Evolutionary conservation across 768 basidiomycete species (phyloP), one percentile per base, ranked within the genome.

Genomic region (Serendipita sp.): DNA sequence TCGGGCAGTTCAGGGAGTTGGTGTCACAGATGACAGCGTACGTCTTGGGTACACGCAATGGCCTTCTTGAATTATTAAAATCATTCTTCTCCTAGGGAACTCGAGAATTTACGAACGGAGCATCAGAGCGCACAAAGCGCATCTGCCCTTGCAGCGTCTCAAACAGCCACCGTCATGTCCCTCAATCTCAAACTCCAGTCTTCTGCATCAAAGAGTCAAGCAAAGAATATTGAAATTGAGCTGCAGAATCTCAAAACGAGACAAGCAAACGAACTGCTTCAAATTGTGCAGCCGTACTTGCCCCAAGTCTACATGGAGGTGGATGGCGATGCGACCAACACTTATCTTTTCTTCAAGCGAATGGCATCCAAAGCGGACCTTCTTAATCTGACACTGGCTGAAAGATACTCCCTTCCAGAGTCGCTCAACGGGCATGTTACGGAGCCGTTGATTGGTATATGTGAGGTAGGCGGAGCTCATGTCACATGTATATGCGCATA

Each of bases 141-240:
- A 72, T 89, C 89, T 2, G 86, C 88, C 1, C 83, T 84, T 0
- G 88, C 91, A 15, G 86, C 83, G 13, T 89, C 86, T 1, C 93
- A 97, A 70, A 88, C 90, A 0, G 94, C 94, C 2, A 88, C 89
- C 2, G 86, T 97, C 79, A 85, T 98, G 80, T 91, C 92, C 52
- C 78, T 96, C 63, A 98, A 97, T 73, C 81, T 96, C 73, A 96
- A 91, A 73, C 80, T 99, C 3, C 95, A 98, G 73, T 89, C 89
- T 0, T 82, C 91, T 1, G 92, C 88, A 0, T 80, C 86, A 35
- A 96, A 95, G 80, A 89, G 89, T 68, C 94, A 95, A 70, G 86
- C 89, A 3, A 86, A 85, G 73, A 84, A 81, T 13, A 88, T 98
- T 65, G 95, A 98, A 66, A 80, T 94, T 16, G 96, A 97, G 71